These are phyloP conservation scores for Suhomyces emberorum DNA, from an alignment of 805 yeast genomes.

Conservation along the genomic window DNA sequence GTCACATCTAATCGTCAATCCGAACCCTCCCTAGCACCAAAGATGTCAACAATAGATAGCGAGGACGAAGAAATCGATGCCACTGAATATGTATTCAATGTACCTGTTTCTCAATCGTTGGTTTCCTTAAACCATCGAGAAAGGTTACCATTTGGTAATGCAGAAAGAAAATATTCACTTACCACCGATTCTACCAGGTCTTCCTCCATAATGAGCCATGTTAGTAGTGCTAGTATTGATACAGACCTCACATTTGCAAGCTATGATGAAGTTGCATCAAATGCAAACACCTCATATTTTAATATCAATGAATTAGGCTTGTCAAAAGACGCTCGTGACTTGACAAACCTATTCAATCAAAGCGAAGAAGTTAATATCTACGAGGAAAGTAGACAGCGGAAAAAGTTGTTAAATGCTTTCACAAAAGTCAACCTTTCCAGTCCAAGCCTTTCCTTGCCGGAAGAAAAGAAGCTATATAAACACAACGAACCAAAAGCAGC, in stretches of 20 bases:
- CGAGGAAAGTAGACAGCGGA: slow-evolving; percentile 23
- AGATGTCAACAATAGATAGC: slow-evolving; percentile 2
- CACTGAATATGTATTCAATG: slow-evolving; percentile 54
- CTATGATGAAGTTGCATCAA: slow-evolving; percentile 6
- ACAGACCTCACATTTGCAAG: slow-evolving; percentile 7
- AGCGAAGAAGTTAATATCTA: slow-evolving; percentile 21
- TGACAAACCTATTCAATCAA: slow-evolving; percentile 27
- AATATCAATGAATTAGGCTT: slow-evolving; percentile 14
- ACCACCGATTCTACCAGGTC: slow-evolving; percentile 43
- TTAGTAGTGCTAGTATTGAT: slow-evolving; percentile 15
- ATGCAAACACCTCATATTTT: slow-evolving; percentile 2
- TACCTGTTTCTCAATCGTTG: slow-evolving; percentile 60
- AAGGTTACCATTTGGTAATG: slow-evolving; percentile 21
- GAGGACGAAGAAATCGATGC: slow-evolving; percentile 40
- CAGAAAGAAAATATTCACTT: slow-evolving; percentile 16
- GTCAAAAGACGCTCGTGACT: slow-evolving; percentile 33
- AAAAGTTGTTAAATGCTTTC: slow-evolving; percentile 19
- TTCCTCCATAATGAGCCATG: slow-evolving; percentile 43
- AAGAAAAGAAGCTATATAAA: not conserved
- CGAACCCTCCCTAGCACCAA: not conserved
- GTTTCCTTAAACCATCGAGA: slow-evolving; percentile 36
- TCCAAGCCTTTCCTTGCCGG: slow-evolving; percentile 3
- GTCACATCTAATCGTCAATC: not conserved
- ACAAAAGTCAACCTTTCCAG: slow-evolving; percentile 10
- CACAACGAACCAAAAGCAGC: slow-evolving; percentile 1